Conservation (phyloP, 441 rosid genomes). For the Adansonia rubrostipa region DNA sequence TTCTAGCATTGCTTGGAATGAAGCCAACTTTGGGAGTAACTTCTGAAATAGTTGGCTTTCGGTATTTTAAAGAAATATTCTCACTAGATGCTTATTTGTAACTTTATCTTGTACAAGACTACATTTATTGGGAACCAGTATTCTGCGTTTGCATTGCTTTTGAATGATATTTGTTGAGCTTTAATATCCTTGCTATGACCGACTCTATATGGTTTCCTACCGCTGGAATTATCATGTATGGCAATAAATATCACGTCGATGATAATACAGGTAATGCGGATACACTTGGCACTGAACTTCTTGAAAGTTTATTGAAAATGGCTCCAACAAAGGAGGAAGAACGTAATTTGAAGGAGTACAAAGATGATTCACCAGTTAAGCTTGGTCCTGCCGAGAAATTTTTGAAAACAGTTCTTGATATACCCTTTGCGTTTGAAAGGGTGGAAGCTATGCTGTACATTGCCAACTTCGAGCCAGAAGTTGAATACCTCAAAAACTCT, state of each 20-base stretch:
- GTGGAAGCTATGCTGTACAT: conserved; percentile 76
- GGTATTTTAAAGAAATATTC: background rate
- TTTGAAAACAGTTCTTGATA: conserved; percentile 73
- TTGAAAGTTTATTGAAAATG: conserved; percentile 85
- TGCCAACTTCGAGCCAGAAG: conserved; percentile 70
- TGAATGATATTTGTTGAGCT: background rate
- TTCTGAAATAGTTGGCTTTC: conserved; percentile 1
- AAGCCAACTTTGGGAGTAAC: background rate
- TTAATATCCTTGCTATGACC: background rate
- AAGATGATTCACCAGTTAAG: conserved; percentile 72
- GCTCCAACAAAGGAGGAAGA: conserved; percentile 92
- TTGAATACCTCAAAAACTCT: conserved; percentile 62
- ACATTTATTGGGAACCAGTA: background rate
- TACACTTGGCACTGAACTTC: conserved; percentile 81
- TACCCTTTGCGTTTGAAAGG: conserved; percentile 78
- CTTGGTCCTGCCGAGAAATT: conserved; percentile 82
- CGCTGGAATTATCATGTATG: background rate
- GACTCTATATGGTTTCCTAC: background rate
- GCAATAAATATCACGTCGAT: background rate
- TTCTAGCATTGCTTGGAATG: background rate
- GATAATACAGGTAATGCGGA: conserved; percentile 72
- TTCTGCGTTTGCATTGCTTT: background rate
- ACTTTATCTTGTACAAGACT: background rate
- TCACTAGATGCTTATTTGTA: background rate
- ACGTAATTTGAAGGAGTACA: conserved; percentile 65